Conservation (phyloP, 805 yeast genomes). For the Saturnispora hagleri region DNA sequence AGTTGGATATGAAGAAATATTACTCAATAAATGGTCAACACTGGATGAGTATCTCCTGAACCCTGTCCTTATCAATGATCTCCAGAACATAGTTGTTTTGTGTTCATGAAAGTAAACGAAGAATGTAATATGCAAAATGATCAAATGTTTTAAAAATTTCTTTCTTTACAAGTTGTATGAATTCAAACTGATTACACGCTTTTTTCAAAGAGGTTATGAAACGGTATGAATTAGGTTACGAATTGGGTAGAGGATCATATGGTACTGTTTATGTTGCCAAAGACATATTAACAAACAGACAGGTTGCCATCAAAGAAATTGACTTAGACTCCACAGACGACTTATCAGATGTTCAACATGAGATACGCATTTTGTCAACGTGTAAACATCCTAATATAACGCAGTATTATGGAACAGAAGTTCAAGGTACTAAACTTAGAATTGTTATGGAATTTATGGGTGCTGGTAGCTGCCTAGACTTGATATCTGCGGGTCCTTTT, state of each 20-base stretch:
- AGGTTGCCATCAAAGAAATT: conserved; percentile 56
- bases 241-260: conserved; percentile 72
- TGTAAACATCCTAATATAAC: conserved; percentile 59
- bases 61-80: background rate
- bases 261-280: conserved; percentile 66
- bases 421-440: conserved; percentile 62
- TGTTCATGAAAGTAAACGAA: background rate
- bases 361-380: conserved; percentile 58
- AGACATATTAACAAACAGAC: conserved; percentile 33
- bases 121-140: background rate
- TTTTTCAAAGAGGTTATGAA: background rate
- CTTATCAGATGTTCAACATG: conserved; percentile 62
- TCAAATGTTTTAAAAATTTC: background rate
- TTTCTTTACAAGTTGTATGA: background rate
- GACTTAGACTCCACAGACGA: conserved; percentile 68
- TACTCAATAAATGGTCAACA: conserved; percentile 3
- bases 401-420: conserved; percentile 61
- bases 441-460: conserved; percentile 75
- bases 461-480: conserved; percentile 67
- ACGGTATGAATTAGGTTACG: conserved; percentile 35
- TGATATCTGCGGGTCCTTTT: conserved; percentile 52
- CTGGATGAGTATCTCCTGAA: conserved; percentile 2
- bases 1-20: conserved; percentile 7
- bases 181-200: background rate
- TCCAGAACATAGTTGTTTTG: background rate